These are phyloP conservation scores for Cymodocea nodosa DNA, from an alignment of 116 monocot genomes.

Conservation along the genomic window DNA sequence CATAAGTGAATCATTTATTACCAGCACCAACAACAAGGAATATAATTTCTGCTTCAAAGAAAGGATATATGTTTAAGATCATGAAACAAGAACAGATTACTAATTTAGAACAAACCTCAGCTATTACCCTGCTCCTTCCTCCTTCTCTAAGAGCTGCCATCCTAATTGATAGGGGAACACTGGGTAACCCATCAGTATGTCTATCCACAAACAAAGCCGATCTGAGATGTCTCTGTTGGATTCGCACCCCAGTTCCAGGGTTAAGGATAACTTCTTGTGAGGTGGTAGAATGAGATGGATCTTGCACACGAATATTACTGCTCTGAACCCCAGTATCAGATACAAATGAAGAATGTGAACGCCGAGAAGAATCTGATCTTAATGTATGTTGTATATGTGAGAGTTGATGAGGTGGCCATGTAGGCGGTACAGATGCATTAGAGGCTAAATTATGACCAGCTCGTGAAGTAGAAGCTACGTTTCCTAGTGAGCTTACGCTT, in stretches of 20 bases:
- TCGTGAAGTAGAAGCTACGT: slow-evolving; percentile 14
- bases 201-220: slow-evolving; percentile 18
- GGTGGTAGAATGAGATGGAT: slow-evolving; percentile 7
- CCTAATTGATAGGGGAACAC: slow-evolving; percentile 6
- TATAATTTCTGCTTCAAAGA: no score
- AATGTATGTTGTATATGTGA: slow-evolving; percentile 2
- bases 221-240: slow-evolving; percentile 23
- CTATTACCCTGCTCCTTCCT: slow-evolving; percentile 39
- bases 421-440: slow-evolving; percentile 11
- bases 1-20: no score
- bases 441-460: slow-evolving; percentile 4
- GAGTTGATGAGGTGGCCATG: slow-evolving; percentile 21
- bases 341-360: slow-evolving; percentile 9
- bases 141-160: slow-evolving; percentile 28
- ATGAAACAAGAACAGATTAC: no score
- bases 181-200: slow-evolving; percentile 20
- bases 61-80: no score
- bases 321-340: slow-evolving; percentile 20
- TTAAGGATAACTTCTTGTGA: slow-evolving; percentile 13
- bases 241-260: slow-evolving; percentile 12
- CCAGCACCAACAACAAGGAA: no score
- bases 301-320: slow-evolving; percentile 14
- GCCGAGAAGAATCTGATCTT: slow-evolving; percentile 14
- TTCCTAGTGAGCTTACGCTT: slow-evolving; percentile 13
- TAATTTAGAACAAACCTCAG: slow-evolving; percentile 29